These are phyloP conservation scores for Mycena albidolilacea DNA, from an alignment of 768 basidiomycete species.

Conservation along the genomic window DNA sequence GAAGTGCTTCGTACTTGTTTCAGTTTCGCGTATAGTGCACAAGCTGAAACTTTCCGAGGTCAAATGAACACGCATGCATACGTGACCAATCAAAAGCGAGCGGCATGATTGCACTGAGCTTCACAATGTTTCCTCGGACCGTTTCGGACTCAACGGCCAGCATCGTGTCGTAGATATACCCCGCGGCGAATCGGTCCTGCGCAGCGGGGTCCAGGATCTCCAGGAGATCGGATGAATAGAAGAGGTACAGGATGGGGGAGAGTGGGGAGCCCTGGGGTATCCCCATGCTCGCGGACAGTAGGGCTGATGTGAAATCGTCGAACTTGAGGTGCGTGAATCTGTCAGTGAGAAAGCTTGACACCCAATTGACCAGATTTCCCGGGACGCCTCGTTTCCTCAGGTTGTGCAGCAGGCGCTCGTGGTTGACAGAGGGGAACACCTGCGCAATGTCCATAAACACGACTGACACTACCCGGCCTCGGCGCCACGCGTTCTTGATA, in stretches of 20 bases:
- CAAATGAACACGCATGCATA: constrained; percentile 18
- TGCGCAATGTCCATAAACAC: constrained; percentile 24
- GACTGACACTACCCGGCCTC: constrained; percentile 12
- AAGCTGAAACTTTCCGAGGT: constrained; percentile 23
- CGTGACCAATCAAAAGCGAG: background rate
- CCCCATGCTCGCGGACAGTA: constrained; percentile 39
- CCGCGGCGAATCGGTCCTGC: no score
- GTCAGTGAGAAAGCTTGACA: constrained; percentile 36
- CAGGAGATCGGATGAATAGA: constrained; percentile 47
- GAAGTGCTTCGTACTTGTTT: background rate
- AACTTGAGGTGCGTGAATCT: constrained; percentile 42
- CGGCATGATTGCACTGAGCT: background rate
- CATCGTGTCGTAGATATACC: no score
- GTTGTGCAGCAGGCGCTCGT: constrained; percentile 19
- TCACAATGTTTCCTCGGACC: background rate
- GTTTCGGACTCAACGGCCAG: no score
- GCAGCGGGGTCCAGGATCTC: background rate
- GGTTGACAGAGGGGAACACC: constrained; percentile 24
- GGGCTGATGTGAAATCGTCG: constrained; percentile 43
- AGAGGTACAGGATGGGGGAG: constrained; percentile 48
- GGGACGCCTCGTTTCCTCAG: constrained; percentile 34
- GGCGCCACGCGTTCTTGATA: constrained; percentile 36
- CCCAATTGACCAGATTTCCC: constrained; percentile 33
- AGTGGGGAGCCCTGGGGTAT: constrained; percentile 51
- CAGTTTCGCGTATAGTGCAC: constrained; percentile 22